Evolutionary conservation across 2,329 filamentous ascomycete genomes (phyloP).

Genomic region (Phyllosticta paracitricarpa): DNA sequence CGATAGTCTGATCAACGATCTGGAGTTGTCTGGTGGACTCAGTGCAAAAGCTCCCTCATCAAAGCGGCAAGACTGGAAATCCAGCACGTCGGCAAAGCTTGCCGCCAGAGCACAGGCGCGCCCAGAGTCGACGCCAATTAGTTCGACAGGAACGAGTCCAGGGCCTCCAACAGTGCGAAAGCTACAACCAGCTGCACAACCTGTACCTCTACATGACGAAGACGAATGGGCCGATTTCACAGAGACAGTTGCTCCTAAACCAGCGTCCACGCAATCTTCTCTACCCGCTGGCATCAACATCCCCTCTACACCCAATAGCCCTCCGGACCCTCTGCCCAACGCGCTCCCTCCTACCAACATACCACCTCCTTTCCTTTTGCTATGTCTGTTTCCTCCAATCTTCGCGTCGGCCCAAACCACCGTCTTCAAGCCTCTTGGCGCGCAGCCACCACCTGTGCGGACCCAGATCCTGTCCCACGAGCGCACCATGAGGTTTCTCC

Average conservation of each 20-base stretch:
- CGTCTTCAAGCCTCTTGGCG: slow-evolving; percentile 56
- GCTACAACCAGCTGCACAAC: background rate
- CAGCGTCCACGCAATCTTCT: background rate
- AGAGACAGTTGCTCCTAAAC: slow-evolving; percentile 13
- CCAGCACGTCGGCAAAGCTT: slow-evolving; percentile 6
- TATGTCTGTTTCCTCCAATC: slow-evolving; percentile 65
- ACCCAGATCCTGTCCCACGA: slow-evolving; percentile 55
- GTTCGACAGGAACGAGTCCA: background rate
- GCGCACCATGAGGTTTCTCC: slow-evolving; percentile 52
- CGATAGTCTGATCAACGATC: background rate
- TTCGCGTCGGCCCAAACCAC: slow-evolving; percentile 55
- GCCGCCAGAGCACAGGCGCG: background rate
- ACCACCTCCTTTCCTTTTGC: slow-evolving; percentile 73
- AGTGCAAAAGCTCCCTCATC: slow-evolving; percentile 6
- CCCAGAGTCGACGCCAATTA: slow-evolving; percentile 10
- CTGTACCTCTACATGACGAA: background rate
- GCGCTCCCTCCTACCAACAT: slow-evolving; percentile 67
- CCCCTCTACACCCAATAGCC: slow-evolving; percentile 7
- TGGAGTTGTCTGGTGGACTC: slow-evolving; percentile 2
- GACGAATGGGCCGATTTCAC: slow-evolving; percentile 31
- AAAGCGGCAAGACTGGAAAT: slow-evolving; percentile 7
- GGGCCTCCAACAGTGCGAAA: background rate
- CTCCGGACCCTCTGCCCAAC: slow-evolving; percentile 16
- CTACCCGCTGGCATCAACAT: background rate
- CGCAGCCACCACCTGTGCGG: slow-evolving; percentile 48